These are phyloP conservation scores for Naganishia sp. DNA, from an alignment of 1,284 basidiomycete genomes.

Conservation along the genomic window DNA sequence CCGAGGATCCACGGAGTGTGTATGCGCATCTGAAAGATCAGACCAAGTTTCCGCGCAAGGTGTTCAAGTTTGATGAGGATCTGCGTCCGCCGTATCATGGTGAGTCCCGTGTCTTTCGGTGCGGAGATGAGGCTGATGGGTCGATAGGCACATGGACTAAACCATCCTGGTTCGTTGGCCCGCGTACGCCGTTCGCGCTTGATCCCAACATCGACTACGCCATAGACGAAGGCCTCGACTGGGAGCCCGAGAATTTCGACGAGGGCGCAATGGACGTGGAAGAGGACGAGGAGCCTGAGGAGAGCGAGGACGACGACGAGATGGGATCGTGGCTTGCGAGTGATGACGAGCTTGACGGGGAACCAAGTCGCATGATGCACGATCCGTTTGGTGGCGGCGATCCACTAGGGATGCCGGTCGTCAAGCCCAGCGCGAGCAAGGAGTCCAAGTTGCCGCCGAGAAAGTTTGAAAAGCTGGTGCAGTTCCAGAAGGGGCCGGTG, in stretches of 20 bases:
- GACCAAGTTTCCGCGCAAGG: conserved; percentile 50
- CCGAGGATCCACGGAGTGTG: conserved; percentile 48
- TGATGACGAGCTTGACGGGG: conserved; percentile 36
- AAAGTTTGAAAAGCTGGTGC: conserved; percentile 49
- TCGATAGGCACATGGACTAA: conserved; percentile 50
- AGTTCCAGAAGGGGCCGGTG: conserved; percentile 48
- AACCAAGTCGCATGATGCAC: not conserved
- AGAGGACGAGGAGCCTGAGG: conserved; percentile 47
- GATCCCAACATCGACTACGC: conserved; percentile 53
- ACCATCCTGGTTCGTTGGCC: conserved; percentile 49
- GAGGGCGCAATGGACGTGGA: conserved; percentile 32
- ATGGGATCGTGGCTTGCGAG: conserved; percentile 47
- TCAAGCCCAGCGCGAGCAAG: conserved; percentile 35
- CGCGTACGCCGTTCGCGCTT: conserved; percentile 51
- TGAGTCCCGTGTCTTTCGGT: conserved; percentile 22
- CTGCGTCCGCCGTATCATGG: conserved; percentile 50
- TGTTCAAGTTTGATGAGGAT: conserved; percentile 51
- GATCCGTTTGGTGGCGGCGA: conserved; percentile 9
- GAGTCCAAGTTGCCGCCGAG: conserved; percentile 42
- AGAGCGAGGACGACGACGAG: conserved; percentile 41
- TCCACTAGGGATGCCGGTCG: conserved; percentile 27
- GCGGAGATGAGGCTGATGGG: not conserved
- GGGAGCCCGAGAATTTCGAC: conserved; percentile 52
- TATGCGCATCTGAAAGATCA: conserved; percentile 43
- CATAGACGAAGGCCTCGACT: conserved; percentile 53